Conservation (phyloP, 345 rosid species). For the Gossypium australe region DNA sequence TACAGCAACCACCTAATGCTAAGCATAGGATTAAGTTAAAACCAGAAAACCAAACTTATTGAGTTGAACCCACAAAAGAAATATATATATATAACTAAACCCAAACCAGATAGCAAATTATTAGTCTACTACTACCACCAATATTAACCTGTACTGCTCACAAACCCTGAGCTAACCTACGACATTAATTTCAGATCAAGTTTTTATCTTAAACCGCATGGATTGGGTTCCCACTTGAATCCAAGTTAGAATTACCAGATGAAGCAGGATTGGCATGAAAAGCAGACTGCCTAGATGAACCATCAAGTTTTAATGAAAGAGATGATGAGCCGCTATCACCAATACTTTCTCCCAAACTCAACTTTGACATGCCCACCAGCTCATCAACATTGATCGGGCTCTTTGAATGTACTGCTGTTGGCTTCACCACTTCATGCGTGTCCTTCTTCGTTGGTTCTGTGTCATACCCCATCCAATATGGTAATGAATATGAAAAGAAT, state of each 20-base stretch:
- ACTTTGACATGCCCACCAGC: constrained; percentile 87
- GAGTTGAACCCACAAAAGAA: constrained; percentile 25
- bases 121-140: constrained; percentile 31
- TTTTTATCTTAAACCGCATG: constrained; percentile 43
- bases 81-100: constrained; percentile 18
- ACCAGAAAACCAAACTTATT: constrained; percentile 19
- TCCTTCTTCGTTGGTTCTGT: constrained; percentile 44
- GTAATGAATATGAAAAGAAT: constrained; percentile 57
- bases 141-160: constrained; percentile 28
- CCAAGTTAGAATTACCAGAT: constrained; percentile 47
- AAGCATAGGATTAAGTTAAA: constrained; percentile 16
- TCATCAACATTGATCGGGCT: constrained; percentile 83
- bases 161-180: constrained; percentile 18
- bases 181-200: constrained; percentile 13
- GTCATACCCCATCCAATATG: constrained; percentile 59
- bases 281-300: constrained; percentile 84
- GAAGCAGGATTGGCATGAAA: constrained; percentile 76
- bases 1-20: constrained; percentile 22
- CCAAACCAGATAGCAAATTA: constrained; percentile 31
- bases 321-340: constrained; percentile 49
- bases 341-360: constrained; percentile 67
- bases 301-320: constrained; percentile 71
- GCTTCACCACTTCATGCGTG: constrained; percentile 73
- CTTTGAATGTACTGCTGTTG: constrained; percentile 77
- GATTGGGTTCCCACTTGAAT: constrained; percentile 43